Base-by-base conservation (phyloP, 352 stramenopile genomes). In the Stramenopiles sp. region DNA sequence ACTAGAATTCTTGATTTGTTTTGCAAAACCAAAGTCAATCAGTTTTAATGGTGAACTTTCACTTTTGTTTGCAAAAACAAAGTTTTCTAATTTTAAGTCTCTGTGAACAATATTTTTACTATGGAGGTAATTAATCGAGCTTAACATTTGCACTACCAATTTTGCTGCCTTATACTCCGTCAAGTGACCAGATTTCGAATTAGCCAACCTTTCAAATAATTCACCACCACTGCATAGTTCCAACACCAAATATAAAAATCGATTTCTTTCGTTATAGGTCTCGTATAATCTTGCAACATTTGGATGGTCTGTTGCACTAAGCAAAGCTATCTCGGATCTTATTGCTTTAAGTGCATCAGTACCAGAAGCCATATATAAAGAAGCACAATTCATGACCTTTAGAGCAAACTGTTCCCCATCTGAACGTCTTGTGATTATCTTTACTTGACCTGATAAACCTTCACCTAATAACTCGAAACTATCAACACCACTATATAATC, bases 211-310 rank as follows among this genome's bases (percentile, higher is more conserved):
- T 43, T 80, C 66, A 44, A 81, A 83, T 15, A 80, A 58, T 46
- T 83, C 70, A 35, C 70, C 68, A 39, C 70, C 68, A 8, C 64
- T 75, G 55, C 71, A 81, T 0, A 81, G 56, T 44, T 85, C 70
- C 35, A 68, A 72, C 23, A 80, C 64, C 6, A 85, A 41, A 42
- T 81, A 71, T 18, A 83, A 42, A 53, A 80, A 57, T 41, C 62
- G 60, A 47, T 72, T 64, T 53, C 71, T 61, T 42, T 83, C 68
- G 4, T 42, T 4, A 36, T 65, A 60, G 48, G 78, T 78, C 54
- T 93, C 77, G 48, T 86, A 91, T 0, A 93, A 66, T 57, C 93
- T 90, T 52, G 80, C 74, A 47, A 86, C 83, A 53, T 86, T 77
- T 4, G 69, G 71, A 50, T 86, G 71, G 45, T 81, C 60, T 36